Evolutionary conservation across 352 stramenopile species (phyloP).

Genomic region (Saprolegnia parasitica): DNA sequence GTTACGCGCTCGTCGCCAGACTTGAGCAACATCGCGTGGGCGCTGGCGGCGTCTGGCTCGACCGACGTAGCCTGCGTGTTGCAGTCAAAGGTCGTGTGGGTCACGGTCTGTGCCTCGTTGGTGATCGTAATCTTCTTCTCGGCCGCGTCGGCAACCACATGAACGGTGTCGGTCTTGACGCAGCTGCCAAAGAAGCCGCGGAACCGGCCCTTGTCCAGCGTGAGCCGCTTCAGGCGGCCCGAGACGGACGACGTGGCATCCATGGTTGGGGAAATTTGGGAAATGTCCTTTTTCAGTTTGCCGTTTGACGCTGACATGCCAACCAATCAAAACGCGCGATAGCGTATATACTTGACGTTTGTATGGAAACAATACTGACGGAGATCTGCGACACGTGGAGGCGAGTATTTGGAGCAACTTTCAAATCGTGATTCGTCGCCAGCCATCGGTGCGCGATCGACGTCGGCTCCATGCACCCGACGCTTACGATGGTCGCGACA

Average conservation of each 20-base stretch:
- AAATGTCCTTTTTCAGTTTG: neutral
- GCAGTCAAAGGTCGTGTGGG: conserved; percentile 30
- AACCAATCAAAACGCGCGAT: neutral
- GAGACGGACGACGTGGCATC: neutral
- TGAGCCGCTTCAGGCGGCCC: neutral
- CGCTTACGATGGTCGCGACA: too few species aligned
- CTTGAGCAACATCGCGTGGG: conserved; percentile 44
- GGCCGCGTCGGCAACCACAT: conserved; percentile 43
- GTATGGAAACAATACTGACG: neutral
- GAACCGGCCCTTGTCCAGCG: neutral
- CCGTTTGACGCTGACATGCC: neutral
- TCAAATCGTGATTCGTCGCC: too few species aligned
- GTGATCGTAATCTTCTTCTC: conserved; percentile 46
- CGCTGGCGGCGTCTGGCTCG: conserved; percentile 39
- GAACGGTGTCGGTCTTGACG: conserved; percentile 28
- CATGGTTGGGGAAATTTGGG: neutral
- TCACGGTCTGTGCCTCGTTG: conserved; percentile 36
- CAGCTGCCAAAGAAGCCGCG: conserved; percentile 5
- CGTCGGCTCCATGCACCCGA: too few species aligned
- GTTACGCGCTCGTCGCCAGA: conserved; percentile 37
- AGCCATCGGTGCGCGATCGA: too few species aligned
- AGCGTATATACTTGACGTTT: neutral
- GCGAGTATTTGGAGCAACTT: too few species aligned
- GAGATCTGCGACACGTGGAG: too few species aligned
- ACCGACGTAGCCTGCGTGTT: conserved; percentile 36